Evolutionary conservation across 495 filamentous ascomycete species (phyloP).

Genomic region (Thozetella sp.): DNA sequence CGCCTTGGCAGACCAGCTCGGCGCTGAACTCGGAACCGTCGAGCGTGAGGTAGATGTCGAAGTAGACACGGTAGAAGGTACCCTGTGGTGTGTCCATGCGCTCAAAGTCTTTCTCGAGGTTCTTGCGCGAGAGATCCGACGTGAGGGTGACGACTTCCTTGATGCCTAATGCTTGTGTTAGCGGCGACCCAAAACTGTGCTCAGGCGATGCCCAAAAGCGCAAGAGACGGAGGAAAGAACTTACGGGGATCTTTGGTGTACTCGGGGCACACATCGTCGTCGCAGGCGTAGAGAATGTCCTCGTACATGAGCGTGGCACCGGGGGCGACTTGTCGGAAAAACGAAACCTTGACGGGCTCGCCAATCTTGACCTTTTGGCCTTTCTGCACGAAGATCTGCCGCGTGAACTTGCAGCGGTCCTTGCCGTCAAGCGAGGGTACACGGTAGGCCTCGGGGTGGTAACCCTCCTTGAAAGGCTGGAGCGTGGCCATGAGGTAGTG

Average conservation of each 20-base stretch:
- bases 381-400: conserved; percentile 99
- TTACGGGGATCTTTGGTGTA: conserved; percentile 99
- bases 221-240: conserved; percentile 39
- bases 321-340: conserved; percentile 97
- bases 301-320: conserved; percentile 99
- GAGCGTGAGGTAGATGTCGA: conserved; percentile 86
- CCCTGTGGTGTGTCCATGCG: conserved; percentile 99
- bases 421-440: conserved; percentile 96
- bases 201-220: background rate
- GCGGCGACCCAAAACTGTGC: conserved; percentile 7
- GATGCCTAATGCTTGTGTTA: conserved; percentile 70
- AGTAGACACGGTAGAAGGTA: conserved; percentile 91
- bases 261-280: conserved; percentile 96
- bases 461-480: conserved; percentile 98
- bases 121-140: conserved; percentile 95
- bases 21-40: conserved; percentile 98
- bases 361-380: conserved; percentile 98
- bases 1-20: conserved; percentile 96
- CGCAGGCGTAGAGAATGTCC: conserved; percentile 97
- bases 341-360: conserved; percentile 97
- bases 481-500: conserved; percentile 99
- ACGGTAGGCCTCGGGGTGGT: conserved; percentile 96
- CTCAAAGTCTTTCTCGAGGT: conserved; percentile 98
- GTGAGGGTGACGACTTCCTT: conserved; percentile 99
- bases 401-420: conserved; percentile 97